phyloP scores from a whole-genome alignment of 2,329 filamentous ascomycete genomes.

The Xylariaceae sp. region DNA sequence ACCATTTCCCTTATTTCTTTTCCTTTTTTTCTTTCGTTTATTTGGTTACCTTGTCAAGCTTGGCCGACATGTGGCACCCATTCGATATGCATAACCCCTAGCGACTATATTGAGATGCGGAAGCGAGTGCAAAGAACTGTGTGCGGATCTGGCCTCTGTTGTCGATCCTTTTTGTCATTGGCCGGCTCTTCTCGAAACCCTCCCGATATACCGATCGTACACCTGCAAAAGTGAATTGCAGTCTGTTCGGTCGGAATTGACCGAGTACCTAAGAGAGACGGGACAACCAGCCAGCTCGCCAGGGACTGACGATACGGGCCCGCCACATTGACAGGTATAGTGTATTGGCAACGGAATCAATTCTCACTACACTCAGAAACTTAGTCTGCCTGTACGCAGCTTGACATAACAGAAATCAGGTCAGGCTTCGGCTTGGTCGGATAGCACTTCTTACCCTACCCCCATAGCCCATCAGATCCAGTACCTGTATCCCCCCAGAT shows the following conservation, averaged over 20 bases:
- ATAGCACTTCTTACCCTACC: slow-evolving; percentile 1
- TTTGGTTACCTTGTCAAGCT: slow-evolving; percentile 10
- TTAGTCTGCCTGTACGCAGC: no score
- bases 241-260: slow-evolving; percentile 8
- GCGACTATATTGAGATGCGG: slow-evolving; percentile 8
- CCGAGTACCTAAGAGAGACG: slow-evolving; percentile 6
- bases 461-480: slow-evolving; percentile 9
- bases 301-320: slow-evolving; percentile 5
- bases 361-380: slow-evolving; percentile 3
- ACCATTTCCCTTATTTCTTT: slow-evolving; percentile 17
- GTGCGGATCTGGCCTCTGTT: slow-evolving; percentile 25
- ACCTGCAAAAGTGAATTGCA: slow-evolving; percentile 23
- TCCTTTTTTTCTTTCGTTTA: slow-evolving; percentile 7
- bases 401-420: slow-evolving; percentile 7
- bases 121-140: slow-evolving; percentile 11
- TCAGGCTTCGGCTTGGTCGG: slow-evolving; percentile 6
- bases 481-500: slow-evolving; percentile 11
- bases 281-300: slow-evolving; percentile 9
- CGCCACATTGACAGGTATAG: slow-evolving; percentile 17
- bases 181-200: slow-evolving; percentile 11
- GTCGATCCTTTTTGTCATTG: slow-evolving; percentile 20
- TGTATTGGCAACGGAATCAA: slow-evolving; percentile 9
- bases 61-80: slow-evolving; percentile 16
- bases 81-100: slow-evolving; percentile 15
- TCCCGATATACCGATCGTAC: slow-evolving; percentile 8